These are phyloP conservation scores for Penicillium fimorum DNA, from an alignment of 495 filamentous ascomycete genomes.

Conservation along the genomic window DNA sequence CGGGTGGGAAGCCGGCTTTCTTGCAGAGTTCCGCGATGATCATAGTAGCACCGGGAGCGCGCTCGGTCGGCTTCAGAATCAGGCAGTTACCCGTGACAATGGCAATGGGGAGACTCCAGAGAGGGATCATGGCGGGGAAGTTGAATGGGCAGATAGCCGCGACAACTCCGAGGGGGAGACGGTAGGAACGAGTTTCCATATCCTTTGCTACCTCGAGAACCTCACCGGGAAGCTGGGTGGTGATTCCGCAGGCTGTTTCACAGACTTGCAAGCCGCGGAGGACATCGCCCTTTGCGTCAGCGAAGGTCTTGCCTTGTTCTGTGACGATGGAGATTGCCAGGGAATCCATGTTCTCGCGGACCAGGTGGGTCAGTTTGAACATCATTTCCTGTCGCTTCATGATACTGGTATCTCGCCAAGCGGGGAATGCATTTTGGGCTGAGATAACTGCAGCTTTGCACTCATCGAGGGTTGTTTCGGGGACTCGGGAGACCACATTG, in stretches of 20 bases:
- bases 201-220: conserved; percentile 96
- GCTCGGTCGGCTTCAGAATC: conserved; percentile 94
- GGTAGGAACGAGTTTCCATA: conserved; percentile 95
- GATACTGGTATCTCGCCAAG: conserved; percentile 83
- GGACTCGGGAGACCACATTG: conserved; percentile 93
- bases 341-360: conserved; percentile 92
- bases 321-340: conserved; percentile 92
- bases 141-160: conserved; percentile 99
- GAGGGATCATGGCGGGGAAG: conserved; percentile 98
- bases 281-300: conserved; percentile 92
- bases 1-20: conserved; percentile 90
- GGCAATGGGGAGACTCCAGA: conserved; percentile 95
- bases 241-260: conserved; percentile 92
- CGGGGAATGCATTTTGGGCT: conserved; percentile 84
- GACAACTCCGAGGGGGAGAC: conserved; percentile 89
- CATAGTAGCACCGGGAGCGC: conserved; percentile 95
- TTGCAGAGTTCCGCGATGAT: conserved; percentile 89
- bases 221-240: conserved; percentile 89
- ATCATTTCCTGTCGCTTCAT: conserved; percentile 90
- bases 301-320: conserved; percentile 98
- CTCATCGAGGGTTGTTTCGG: conserved; percentile 88
- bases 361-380: conserved; percentile 89
- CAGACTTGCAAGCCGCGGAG: conserved; percentile 94
- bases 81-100: conserved; percentile 95
- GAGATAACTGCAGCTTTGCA: conserved; percentile 82